Evolutionary conservation across 129 eudicot genomes (phyloP).

Genomic region (Logfia minima): DNA sequence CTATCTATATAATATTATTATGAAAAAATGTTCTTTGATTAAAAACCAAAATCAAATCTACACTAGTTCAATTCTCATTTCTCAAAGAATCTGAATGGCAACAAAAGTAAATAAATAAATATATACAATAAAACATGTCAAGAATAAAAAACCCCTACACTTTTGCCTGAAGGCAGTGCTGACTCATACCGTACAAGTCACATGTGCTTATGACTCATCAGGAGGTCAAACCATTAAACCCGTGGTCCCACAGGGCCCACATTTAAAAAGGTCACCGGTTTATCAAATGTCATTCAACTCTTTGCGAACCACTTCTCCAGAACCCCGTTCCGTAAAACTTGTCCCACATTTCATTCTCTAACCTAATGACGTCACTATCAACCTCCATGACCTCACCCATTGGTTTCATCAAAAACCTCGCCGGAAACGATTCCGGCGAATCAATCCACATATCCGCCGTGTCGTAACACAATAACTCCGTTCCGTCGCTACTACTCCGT

Average conservation of each 20-base stretch:
- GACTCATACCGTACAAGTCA: conserved; percentile 36
- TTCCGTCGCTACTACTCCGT: background rate
- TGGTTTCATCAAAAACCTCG: conserved; percentile 25
- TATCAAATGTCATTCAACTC: conserved; percentile 33
- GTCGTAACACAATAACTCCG: background rate
- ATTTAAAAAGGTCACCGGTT: background rate
- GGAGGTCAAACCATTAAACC: conserved; percentile 12
- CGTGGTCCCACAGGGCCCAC: background rate
- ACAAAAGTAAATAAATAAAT: conserved; percentile 16
- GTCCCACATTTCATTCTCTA: conserved; percentile 83
- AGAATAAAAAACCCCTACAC: background rate
- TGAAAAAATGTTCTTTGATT: background rate
- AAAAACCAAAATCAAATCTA: background rate
- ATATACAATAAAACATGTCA: conserved; percentile 2
- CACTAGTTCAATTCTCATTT: background rate
- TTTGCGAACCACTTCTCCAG: conserved; percentile 66
- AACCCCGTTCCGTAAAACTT: conserved; percentile 70
- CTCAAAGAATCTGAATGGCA: conserved; percentile 4
- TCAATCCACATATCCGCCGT: conserved; percentile 8
- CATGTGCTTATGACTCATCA: conserved; percentile 28
- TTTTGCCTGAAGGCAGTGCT: conserved; percentile 1
- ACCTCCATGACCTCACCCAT: conserved; percentile 7
- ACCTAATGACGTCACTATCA: conserved; percentile 50
- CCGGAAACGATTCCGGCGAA: conserved; percentile 14
- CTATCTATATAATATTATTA: background rate